A percentile compares a stretch with the other conserved stretches of the same genome.
phyloP scores from a whole-genome alignment of 2,329 filamentous ascomycete species.

The Phialocephala sp. region DNA sequence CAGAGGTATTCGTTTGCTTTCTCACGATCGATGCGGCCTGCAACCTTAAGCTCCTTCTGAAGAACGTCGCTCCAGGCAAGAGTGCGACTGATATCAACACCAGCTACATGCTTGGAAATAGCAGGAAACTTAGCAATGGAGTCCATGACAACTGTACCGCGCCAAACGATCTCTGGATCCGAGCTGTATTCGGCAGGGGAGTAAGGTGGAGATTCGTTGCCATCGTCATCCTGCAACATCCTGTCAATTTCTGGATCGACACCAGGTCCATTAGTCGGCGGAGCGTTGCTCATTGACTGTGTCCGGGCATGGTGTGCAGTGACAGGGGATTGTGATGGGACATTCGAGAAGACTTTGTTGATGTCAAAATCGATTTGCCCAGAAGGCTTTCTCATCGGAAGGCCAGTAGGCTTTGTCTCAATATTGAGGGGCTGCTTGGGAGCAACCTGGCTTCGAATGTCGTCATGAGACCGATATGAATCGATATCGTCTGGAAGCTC shows the following conservation, averaged over 20 bases:
- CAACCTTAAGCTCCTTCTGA: constrained; percentile 71
- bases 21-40: constrained; percentile 79
- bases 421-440: constrained; percentile 42
- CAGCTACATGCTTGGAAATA: constrained; percentile 82
- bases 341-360: constrained; percentile 82
- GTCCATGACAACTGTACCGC: constrained; percentile 77
- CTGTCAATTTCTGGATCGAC: constrained; percentile 90
- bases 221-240: constrained; percentile 81
- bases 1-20: constrained; percentile 92
- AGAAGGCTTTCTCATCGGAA: constrained; percentile 36
- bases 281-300: constrained; percentile 51
- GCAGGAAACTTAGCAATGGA: constrained; percentile 77
- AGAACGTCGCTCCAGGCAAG: constrained; percentile 79
- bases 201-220: constrained; percentile 80
- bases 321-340: constrained; percentile 70
- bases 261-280: constrained; percentile 60
- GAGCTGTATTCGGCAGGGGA: constrained; percentile 76
- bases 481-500: constrained; percentile 42
- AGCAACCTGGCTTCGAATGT: constrained; percentile 32
- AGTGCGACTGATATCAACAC: constrained; percentile 72
- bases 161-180: constrained; percentile 78
- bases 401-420: constrained; percentile 35
- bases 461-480: constrained; percentile 38
- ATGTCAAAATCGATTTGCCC: constrained; percentile 70
- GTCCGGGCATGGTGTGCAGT: constrained; percentile 50